Evolutionary conservation across 2,329 filamentous ascomycete species (phyloP).

Genomic region (Dothideomycetes sp.): DNA sequence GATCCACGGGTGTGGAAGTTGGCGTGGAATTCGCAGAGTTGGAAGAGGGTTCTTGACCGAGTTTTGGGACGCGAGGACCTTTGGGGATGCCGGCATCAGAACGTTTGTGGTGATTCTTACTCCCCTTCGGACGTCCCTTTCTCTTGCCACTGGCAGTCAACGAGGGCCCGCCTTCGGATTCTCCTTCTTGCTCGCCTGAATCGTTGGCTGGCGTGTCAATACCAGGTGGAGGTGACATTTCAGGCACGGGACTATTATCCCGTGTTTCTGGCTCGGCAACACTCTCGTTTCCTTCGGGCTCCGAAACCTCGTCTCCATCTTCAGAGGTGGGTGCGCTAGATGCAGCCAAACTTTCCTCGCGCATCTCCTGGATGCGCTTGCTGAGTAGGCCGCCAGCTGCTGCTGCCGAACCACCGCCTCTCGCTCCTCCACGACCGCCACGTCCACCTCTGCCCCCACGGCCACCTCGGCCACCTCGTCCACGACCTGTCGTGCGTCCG

Average conservation of each 20-base stretch:
- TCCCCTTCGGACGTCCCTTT: slow-evolving; percentile 34
- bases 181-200: slow-evolving; percentile 1
- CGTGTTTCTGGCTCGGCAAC: slow-evolving; percentile 19
- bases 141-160: slow-evolving; percentile 15
- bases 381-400: slow-evolving; percentile 10
- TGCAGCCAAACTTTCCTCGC: slow-evolving; percentile 33
- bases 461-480: slow-evolving; percentile 11
- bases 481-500: slow-evolving; percentile 10
- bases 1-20: background rate
- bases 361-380: slow-evolving; percentile 39
- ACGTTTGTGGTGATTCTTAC: slow-evolving; percentile 37
- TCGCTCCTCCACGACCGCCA: slow-evolving; percentile 11
- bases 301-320: slow-evolving; percentile 14
- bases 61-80: slow-evolving; percentile 31
- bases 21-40: too few species aligned
- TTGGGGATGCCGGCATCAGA: slow-evolving; percentile 43
- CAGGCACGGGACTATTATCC: slow-evolving; percentile 7
- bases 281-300: slow-evolving; percentile 21
- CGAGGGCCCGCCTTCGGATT: slow-evolving; percentile 3
- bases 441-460: slow-evolving; percentile 13
- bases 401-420: slow-evolving; percentile 7
- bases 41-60: background rate
- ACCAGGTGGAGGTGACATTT: slow-evolving; percentile 11
- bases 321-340: slow-evolving; percentile 13
- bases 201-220: slow-evolving; percentile 16